phyloP scores from a whole-genome alignment of 768 basidiomycete genomes.

The Amyloporia xantha region DNA sequence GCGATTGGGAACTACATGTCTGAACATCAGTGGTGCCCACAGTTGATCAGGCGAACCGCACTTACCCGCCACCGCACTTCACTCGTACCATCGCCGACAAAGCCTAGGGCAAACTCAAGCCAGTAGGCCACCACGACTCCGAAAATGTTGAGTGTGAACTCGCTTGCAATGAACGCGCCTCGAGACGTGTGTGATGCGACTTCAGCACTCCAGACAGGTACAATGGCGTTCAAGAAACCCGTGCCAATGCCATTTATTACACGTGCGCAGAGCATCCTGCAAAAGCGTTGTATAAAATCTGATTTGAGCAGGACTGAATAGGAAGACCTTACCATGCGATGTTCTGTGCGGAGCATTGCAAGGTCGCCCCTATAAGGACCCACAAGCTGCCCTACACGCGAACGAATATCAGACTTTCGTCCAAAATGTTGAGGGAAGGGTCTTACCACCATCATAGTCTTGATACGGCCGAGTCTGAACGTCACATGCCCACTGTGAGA shows the following conservation, averaged over 20 bases:
- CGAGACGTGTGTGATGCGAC: slow-evolving; percentile 38
- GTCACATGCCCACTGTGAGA: not conserved
- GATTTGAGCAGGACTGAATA: not conserved
- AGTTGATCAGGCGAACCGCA: not conserved
- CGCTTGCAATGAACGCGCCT: slow-evolving; percentile 38
- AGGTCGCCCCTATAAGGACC: slow-evolving; percentile 35
- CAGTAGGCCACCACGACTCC: slow-evolving; percentile 41
- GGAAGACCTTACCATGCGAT: slow-evolving; percentile 32
- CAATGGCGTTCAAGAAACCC: slow-evolving; percentile 37
- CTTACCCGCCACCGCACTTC: slow-evolving; percentile 30
- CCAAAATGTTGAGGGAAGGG: not conserved
- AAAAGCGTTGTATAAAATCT: no score
- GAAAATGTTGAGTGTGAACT: slow-evolving; percentile 35
- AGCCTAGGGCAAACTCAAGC: slow-evolving; percentile 39
- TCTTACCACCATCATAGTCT: slow-evolving; percentile 31
- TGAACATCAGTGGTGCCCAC: not conserved
- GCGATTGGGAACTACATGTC: slow-evolving; percentile 35
- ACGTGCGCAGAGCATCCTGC: slow-evolving; percentile 39
- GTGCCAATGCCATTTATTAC: slow-evolving; percentile 40
- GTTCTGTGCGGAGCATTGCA: slow-evolving; percentile 38
- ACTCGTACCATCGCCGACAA: slow-evolving; percentile 35
- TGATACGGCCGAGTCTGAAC: slow-evolving; percentile 31
- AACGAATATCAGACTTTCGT: not conserved
- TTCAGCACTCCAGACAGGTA: slow-evolving; percentile 40
- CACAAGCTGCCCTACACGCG: slow-evolving; percentile 28